Base-by-base conservation (phyloP, 2,329 filamentous ascomycete genomes). In the Nemania sp. region DNA sequence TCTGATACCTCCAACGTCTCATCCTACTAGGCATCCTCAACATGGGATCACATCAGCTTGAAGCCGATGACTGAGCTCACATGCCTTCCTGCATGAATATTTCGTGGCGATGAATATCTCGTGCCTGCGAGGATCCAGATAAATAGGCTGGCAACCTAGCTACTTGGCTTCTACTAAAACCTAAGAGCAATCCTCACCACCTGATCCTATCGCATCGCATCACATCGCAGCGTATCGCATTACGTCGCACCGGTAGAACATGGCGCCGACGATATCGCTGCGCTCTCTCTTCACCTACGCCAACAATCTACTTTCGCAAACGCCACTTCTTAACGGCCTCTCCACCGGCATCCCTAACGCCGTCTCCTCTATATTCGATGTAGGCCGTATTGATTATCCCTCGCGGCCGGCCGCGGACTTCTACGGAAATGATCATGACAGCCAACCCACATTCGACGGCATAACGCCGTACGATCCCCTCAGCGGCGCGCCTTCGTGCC, bases 401-500 rank as follows among this genome's bases (percentile, higher is more conserved):
- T 57, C 60, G 17, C 34, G 62, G 34, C 36, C 49, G 2, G 28
- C 41, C 33, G 8, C 34, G 51, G 49, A 52, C 48, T 44, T 45
- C 48, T 39, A 56, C 44, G 33, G 46, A 28, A 30, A 50, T 15
- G 22, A 52, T 14, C 5, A 40, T 36, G 33, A 28, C 37, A 28
- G 37, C 31, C 42, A 23, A 12, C 34, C 47, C 15, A 40, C 34
- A 26, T 47, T 56, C 52, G 36, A 48, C 39, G 40, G 24, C 30
- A 49, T 70, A 30, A 66, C 64, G 9, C 66, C 67, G 11, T 75
- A 75, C 57, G 64, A 68, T 11, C 70, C 73, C 11, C 63, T 73
- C 33, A 68, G 62, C 49, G 69, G 66, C 40, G 66, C 72, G 4
- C 70, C 72, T 3, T 67, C 71, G 2, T 77, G 74, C 46, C 74